A percentile compares a stretch with the other conserved stretches of the same genome.
Conservation (phyloP, 2,329 filamentous ascomycete species). For the Colletotrichum caudatum region DNA sequence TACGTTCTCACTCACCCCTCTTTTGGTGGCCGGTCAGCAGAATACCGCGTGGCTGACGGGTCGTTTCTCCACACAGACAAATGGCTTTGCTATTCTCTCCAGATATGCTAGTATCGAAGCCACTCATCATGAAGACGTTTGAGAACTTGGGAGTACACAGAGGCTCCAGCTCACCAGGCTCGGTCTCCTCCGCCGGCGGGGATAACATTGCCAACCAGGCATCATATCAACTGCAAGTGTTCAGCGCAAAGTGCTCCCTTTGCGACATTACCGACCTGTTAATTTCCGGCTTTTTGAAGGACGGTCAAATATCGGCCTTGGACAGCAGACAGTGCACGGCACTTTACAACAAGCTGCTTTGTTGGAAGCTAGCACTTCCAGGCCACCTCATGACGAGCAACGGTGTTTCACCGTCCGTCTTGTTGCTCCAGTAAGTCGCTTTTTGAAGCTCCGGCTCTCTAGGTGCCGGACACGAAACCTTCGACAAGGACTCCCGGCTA, state of each 20-base stretch:
- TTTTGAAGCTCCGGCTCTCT: too few species aligned
- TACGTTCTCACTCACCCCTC: conserved; percentile 21
- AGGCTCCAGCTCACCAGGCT: neutral
- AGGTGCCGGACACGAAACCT: neutral
- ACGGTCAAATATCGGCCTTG: neutral
- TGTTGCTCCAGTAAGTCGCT: conserved; percentile 22
- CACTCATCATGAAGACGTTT: conserved; percentile 25
- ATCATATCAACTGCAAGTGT: conserved; percentile 1
- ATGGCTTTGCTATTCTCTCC: conserved; percentile 2
- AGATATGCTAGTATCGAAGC: neutral
- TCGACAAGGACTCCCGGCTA: neutral
- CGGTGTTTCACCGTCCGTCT: neutral
- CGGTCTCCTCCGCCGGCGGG: neutral
- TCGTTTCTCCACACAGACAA: neutral
- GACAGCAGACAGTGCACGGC: conserved; percentile 7
- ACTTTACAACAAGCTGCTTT: conserved; percentile 25
- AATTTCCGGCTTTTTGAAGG: neutral
- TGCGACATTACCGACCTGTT: conserved; percentile 24
- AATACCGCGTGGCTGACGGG: neutral
- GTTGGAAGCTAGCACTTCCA: conserved; percentile 25
- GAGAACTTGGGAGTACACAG: neutral
- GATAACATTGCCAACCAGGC: neutral
- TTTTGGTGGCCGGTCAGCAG: neutral
- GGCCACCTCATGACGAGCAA: conserved; percentile 4
- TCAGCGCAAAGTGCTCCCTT: conserved; percentile 23